These are phyloP conservation scores for Chaetomiaceae sp. DNA, from an alignment of 2,329 filamentous ascomycete genomes.

Conservation along the genomic window DNA sequence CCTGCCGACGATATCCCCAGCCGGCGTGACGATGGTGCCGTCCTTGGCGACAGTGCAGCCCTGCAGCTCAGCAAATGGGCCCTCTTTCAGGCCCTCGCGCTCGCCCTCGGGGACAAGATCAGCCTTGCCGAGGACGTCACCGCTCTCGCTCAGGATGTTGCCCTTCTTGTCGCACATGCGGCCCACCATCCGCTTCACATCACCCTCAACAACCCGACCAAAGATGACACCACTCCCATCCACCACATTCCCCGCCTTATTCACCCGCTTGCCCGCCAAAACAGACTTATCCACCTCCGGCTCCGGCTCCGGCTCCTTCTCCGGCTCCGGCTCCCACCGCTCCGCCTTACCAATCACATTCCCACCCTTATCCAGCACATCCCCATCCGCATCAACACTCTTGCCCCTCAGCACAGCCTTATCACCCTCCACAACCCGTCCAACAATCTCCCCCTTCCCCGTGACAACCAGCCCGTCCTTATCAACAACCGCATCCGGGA, in stretches of 20 bases:
- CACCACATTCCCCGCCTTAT: conserved; percentile 63
- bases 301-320: conserved; percentile 33
- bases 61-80: conserved; percentile 63
- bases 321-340: conserved; percentile 34
- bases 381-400: conserved; percentile 63
- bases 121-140: conserved; percentile 63
- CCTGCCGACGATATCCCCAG: conserved; percentile 68
- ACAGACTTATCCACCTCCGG: conserved; percentile 54
- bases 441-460: conserved; percentile 50
- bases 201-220: conserved; percentile 64
- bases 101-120: conserved; percentile 66
- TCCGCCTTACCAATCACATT: conserved; percentile 56
- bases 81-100: conserved; percentile 58
- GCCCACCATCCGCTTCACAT: conserved; percentile 58
- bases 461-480: conserved; percentile 50
- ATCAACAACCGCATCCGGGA: conserved; percentile 51
- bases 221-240: conserved; percentile 52
- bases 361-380: conserved; percentile 63
- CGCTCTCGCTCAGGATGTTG: conserved; percentile 68
- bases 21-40: conserved; percentile 60
- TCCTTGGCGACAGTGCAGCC: conserved; percentile 65
- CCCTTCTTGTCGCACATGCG: conserved; percentile 69
- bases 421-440: conserved; percentile 61
- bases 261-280: conserved; percentile 65
- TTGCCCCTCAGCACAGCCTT: conserved; percentile 60